Base-by-base conservation (phyloP, 495 filamentous ascomycete species). In the Neurospora sublineolata region DNA sequence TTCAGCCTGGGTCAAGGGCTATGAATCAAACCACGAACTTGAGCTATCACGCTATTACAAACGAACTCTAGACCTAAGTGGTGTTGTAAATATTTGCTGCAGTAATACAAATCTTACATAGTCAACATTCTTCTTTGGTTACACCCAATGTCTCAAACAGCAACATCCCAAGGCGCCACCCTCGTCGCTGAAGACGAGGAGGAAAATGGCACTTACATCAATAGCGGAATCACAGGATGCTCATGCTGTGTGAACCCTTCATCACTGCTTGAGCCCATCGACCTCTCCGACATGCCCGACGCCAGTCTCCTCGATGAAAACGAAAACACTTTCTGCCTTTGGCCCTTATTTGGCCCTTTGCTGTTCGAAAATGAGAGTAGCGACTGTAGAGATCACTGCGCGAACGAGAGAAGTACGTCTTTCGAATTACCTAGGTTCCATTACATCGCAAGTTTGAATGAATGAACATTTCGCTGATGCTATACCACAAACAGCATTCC, bases 361-460 rank as follows among this genome's bases (percentile, higher is more conserved):
- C 86, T 99, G 44, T 97, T 99, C 68, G 90, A 94, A 72, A 99
- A 99, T 75, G 84, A 87, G 58, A 86, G 87, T 70, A 94, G 91
- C 69, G 96, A 99, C 81, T 94, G 94, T 27, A 89, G 95, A 40
- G 91, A 93, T 71, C 90, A 93, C 75, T 92, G 90, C 76, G 91
- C 91, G 16, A 92, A 92, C 70, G 91, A 93, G 79, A 82, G 91
- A 78, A 93, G 90, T 92, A 77, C 68, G 83, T 82, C 38, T 18
- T 46, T 23, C 10, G 10, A 20, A 23, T 23, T 10, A 33, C 33
- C 33, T 33, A 11, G 12, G 12, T 44, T 60, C 52, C 68, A 20
- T 46, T 16, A 42, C 39, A 16, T 40, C 12, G 38, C 3, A 39
- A n/a, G n/a, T n/a, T n/a, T n/a, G n/a, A 14, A 14, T 40, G 39